Evolutionary conservation across 2,329 filamentous ascomycete species (phyloP).

Genomic region (Pyrenophora graminea): DNA sequence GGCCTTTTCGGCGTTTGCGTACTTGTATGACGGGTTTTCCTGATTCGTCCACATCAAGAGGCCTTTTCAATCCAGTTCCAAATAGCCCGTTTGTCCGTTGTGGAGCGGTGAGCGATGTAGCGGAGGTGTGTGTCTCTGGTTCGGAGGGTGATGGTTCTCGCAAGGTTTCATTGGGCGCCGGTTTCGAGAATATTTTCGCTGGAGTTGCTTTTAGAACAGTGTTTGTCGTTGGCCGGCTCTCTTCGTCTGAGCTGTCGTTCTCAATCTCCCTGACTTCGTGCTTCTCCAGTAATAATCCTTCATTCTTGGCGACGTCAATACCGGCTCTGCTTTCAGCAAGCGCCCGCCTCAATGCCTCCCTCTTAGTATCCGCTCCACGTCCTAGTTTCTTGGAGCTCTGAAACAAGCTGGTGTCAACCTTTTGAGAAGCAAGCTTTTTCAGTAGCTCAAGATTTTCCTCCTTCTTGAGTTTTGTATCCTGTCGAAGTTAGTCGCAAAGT

Average conservation of each 20-base stretch:
- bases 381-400: slow-evolving; percentile 79
- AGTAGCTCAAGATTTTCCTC: slow-evolving; percentile 87
- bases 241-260: slow-evolving; percentile 38
- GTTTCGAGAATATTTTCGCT: slow-evolving; percentile 1
- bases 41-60: slow-evolving; percentile 76
- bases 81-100: slow-evolving; percentile 37
- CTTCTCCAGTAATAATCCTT: slow-evolving; percentile 59
- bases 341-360: slow-evolving; percentile 67
- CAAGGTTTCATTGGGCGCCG: background rate
- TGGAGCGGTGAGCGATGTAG: background rate
- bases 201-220: background rate
- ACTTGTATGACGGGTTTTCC: slow-evolving; percentile 83
- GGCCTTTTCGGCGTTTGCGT: slow-evolving; percentile 68
- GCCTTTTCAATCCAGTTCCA: slow-evolving; percentile 84
- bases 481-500: slow-evolving; percentile 10
- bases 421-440: slow-evolving; percentile 77
- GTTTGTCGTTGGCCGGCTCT: slow-evolving; percentile 6
- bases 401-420: slow-evolving; percentile 80
- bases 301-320: slow-evolving; percentile 58
- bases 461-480: slow-evolving; percentile 89
- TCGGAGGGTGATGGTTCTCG: slow-evolving; percentile 21
- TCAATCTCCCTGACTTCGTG: slow-evolving; percentile 30
- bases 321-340: slow-evolving; percentile 69
- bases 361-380: slow-evolving; percentile 68
- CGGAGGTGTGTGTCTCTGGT: slow-evolving; percentile 18